Conservation (phyloP, 495 filamentous ascomycete species). For the Letharia lupina region DNA sequence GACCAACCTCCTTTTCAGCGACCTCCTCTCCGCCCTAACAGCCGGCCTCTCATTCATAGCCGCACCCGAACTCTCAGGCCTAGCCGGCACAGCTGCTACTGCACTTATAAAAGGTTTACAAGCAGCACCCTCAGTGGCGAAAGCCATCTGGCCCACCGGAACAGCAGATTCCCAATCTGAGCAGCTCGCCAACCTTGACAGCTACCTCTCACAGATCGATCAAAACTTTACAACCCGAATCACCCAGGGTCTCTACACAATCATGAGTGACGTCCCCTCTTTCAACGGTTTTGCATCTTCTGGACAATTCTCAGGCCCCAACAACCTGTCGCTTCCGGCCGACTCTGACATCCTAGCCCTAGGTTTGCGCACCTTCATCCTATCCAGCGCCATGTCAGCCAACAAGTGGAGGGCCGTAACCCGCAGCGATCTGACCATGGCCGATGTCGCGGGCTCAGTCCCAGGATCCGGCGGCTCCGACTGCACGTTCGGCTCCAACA, state of each 20-base stretch:
- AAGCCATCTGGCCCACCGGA: slow-evolving; percentile 14
- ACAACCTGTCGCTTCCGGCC: not conserved
- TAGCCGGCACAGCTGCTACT: not conserved
- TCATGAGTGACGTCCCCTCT: slow-evolving; percentile 15
- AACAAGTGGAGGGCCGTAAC: slow-evolving; percentile 4
- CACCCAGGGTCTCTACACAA: not conserved
- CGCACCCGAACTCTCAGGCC: not conserved
- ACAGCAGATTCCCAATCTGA: slow-evolving; percentile 10
- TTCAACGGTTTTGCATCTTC: slow-evolving; percentile 9
- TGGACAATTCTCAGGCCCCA: slow-evolving; percentile 10
- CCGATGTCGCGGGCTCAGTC: not conserved
- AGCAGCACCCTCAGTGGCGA: slow-evolving; percentile 7
- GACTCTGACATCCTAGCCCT: not conserved
- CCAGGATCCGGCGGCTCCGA: not conserved
- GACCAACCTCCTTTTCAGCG: slow-evolving; percentile 8
- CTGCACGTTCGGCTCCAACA: slow-evolving; percentile 9
- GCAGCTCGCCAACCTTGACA: slow-evolving; percentile 10
- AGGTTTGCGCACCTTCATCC: slow-evolving; percentile 8
- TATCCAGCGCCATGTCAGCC: slow-evolving; percentile 9
- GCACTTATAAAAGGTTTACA: slow-evolving; percentile 2
- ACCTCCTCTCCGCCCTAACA: slow-evolving; percentile 8
- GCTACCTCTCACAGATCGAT: not conserved
- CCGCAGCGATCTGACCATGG: not conserved
- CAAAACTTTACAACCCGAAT: slow-evolving; percentile 7
- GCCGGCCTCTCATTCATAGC: slow-evolving; percentile 9